Conservation (phyloP, 345 rosid species). For the Raphanus sativus region DNA sequence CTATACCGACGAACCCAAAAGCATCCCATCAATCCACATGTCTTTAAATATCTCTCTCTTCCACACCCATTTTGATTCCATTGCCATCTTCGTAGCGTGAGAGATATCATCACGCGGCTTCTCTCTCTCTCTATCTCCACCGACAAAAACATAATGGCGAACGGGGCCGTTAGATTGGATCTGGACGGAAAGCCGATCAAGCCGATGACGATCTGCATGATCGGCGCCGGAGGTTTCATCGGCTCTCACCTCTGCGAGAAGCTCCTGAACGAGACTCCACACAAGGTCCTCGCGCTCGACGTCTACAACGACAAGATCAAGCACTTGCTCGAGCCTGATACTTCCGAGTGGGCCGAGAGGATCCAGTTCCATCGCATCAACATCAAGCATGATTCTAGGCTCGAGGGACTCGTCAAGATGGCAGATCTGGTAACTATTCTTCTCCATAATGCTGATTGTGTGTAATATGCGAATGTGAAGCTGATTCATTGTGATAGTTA, state of each 20-base stretch:
- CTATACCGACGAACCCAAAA: background rate
- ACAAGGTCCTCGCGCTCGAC: constrained; percentile 84
- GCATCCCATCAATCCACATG: background rate
- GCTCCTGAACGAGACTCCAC: constrained; percentile 74
- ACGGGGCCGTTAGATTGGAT: constrained; percentile 56
- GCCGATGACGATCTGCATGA: constrained; percentile 90
- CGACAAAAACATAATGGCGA: constrained; percentile 38
- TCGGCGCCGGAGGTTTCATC: constrained; percentile 97
- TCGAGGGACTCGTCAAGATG: constrained; percentile 93
- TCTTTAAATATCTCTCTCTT: constrained; percentile 21
- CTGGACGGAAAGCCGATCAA: constrained; percentile 83
- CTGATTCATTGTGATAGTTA: background rate
- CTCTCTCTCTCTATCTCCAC: background rate
- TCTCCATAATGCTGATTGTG: background rate
- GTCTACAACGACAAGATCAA: constrained; percentile 96
- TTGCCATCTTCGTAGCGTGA: constrained; percentile 10
- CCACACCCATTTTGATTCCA: background rate
- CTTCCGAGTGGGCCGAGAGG: constrained; percentile 58
- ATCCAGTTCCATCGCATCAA: constrained; percentile 98
- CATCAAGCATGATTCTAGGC: constrained; percentile 92
- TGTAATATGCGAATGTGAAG: too few species aligned
- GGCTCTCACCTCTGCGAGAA: constrained; percentile 98
- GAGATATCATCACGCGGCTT: constrained; percentile 19
- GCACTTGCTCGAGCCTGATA: constrained; percentile 81
- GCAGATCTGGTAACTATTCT: constrained; percentile 79